phyloP scores from a whole-genome alignment of 768 basidiomycete species.

The Lactarius evosmus region DNA sequence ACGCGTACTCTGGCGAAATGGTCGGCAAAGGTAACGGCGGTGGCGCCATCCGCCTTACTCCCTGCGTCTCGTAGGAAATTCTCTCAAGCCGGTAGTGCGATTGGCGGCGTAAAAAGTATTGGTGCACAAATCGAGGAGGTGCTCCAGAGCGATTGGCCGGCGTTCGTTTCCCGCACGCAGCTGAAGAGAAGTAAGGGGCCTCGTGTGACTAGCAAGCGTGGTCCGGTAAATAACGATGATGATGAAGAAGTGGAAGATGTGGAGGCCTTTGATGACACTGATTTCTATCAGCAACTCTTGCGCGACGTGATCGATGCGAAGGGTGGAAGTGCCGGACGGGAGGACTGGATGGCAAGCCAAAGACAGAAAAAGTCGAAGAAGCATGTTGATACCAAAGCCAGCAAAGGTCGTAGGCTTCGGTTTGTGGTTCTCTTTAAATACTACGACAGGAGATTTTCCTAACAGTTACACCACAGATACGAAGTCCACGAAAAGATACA shows the following conservation, averaged over 20 bases:
- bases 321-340: constrained; percentile 39
- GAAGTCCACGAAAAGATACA: constrained; percentile 95
- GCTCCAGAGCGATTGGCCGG: constrained; percentile 46
- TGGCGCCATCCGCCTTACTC: constrained; percentile 72
- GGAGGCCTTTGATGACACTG: constrained; percentile 81
- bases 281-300: constrained; percentile 90
- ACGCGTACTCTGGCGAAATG: constrained; percentile 85
- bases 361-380: constrained; percentile 66
- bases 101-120: constrained; percentile 55
- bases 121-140: constrained; percentile 78
- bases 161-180: constrained; percentile 65
- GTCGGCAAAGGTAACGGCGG: constrained; percentile 94
- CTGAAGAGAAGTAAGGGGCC: constrained; percentile 48
- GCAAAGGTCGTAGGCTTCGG: constrained; percentile 92
- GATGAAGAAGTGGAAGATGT: constrained; percentile 37
- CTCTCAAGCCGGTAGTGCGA: constrained; percentile 40
- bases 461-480: constrained; percentile 50
- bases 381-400: constrained; percentile 88
- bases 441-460: not conserved
- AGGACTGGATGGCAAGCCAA: constrained; percentile 62
- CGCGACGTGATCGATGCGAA: constrained; percentile 84
- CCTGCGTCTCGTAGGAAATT: constrained; percentile 72
- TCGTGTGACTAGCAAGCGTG: constrained; percentile 37
- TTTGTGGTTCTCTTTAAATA: constrained; percentile 35
- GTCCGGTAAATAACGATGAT: constrained; percentile 33